Base-by-base conservation (phyloP, 2,329 filamentous ascomycete species). In the Hypoxylon sp. region DNA sequence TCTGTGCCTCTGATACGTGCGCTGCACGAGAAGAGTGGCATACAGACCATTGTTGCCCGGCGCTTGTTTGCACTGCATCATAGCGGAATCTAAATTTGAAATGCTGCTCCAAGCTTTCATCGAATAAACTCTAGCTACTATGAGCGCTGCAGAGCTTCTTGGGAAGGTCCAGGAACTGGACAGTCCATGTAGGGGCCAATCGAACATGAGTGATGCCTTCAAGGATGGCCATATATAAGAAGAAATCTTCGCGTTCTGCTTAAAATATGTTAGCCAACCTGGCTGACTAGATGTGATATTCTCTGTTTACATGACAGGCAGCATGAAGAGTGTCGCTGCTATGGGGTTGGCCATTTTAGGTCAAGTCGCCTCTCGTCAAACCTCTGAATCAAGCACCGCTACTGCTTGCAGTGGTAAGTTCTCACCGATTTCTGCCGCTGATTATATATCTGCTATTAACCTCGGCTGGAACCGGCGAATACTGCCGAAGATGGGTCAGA, bases 391-490 rank as follows among this genome's bases (percentile, higher is more conserved):
- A 2, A 52, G 42, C 14, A 18, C 9, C 26, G 50, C 33, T 24
- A 26, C 18, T 18, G 38, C 40, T 2, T 85, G 83, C 64, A 74
- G 75, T 1, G 78, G 79, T 1, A 78, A 76, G 4, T 86, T 85
- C 71, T 74, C 73, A 2, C 72, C 78, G 2, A 79, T 85, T 48
- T 79, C 83, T 0, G 84, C 84, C 0, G 73, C 77, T 0, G 75
- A 81, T 2, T 86, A 73, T 45, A 68, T 87, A 49, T 77, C 78
- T 4, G 80, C 78, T 7, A 77, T 87, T 40, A 84, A 84, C 50
- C 83, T 85, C 0, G 86, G 86, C 6, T 89, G 86, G 86, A 89
- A 88, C 36, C 36, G 11, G 36, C 36, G 11, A 40, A 40, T n/a
- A 40, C 36, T 7, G 36, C 36, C 6, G 16, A 40, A 18, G 16